phyloP scores from a whole-genome alignment of 208 protist genomes.

The Crithidia mellificae region DNA sequence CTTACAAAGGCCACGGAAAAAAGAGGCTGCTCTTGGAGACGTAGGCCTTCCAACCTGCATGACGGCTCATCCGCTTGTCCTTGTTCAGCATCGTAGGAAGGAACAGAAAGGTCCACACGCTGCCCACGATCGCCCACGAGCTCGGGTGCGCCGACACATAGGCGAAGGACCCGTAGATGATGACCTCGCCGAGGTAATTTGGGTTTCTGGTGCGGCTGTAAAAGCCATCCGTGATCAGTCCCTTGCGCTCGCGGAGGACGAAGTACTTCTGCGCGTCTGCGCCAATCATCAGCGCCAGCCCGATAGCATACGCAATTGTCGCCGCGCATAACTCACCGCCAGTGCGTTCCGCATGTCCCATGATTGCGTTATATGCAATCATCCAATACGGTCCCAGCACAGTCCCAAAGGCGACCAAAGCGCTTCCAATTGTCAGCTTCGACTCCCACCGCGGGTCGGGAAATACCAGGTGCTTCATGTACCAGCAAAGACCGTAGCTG shows the following conservation, averaged over 20 bases:
- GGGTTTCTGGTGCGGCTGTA: slow-evolving; percentile 80
- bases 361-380: slow-evolving; percentile 82
- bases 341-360: slow-evolving; percentile 43
- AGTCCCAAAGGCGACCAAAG: slow-evolving; percentile 35
- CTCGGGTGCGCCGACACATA: slow-evolving; percentile 52
- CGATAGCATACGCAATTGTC: slow-evolving; percentile 61
- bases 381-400: slow-evolving; percentile 86
- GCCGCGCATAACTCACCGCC: slow-evolving; percentile 50
- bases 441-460: slow-evolving; percentile 83
- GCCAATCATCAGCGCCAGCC: slow-evolving; percentile 74
- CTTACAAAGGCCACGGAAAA: slow-evolving; percentile 55
- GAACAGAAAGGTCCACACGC: slow-evolving; percentile 73
- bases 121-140: slow-evolving; percentile 63
- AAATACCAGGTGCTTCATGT: slow-evolving; percentile 82
- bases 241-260: slow-evolving; percentile 57
- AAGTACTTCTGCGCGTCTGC: slow-evolving; percentile 88
- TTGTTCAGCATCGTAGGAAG: slow-evolving; percentile 80
- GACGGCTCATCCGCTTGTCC: slow-evolving; percentile 76
- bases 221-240: slow-evolving; percentile 84
- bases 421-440: slow-evolving; percentile 64
- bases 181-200: slow-evolving; percentile 89
- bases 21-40: slow-evolving; percentile 53
- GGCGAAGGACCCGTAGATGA: slow-evolving; percentile 88
- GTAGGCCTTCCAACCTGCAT: slow-evolving; percentile 70
- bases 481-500: slow-evolving; percentile 88